Evolutionary conservation across 176 grass and related monocot genomes (phyloP).

Genomic region (Triticum aestivum): DNA sequence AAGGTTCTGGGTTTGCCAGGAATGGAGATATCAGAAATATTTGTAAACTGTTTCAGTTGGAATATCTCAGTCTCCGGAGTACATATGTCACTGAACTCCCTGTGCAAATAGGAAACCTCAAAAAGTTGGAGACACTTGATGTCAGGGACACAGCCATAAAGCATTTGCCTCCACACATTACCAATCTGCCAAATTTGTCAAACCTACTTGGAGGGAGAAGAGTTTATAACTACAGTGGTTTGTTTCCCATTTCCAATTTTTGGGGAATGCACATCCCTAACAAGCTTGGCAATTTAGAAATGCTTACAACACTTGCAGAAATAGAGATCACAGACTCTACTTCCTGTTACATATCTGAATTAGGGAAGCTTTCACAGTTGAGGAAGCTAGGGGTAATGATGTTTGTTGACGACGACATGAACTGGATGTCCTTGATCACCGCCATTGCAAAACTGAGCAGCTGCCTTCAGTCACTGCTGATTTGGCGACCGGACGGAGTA

Average conservation of each 20-base stretch:
- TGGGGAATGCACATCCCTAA: constrained; percentile 38
- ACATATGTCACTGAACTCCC: constrained; percentile 30
- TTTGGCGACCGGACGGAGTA: constrained; percentile 30
- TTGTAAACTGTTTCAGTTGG: constrained; percentile 36
- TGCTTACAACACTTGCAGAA: constrained; percentile 34
- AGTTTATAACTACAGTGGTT: constrained; percentile 23
- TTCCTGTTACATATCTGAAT: background rate
- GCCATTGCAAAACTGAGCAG: constrained; percentile 5
- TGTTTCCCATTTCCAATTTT: constrained; percentile 5
- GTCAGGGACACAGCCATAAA: constrained; percentile 30
- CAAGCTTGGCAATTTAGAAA: constrained; percentile 22
- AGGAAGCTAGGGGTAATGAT: constrained; percentile 45
- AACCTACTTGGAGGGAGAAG: constrained; percentile 42
- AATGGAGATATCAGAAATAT: constrained; percentile 14
- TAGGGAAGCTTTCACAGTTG: constrained; percentile 29
- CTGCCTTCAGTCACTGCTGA: constrained; percentile 11
- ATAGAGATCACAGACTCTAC: constrained; percentile 23
- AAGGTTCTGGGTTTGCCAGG: constrained; percentile 11
- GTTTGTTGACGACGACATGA: constrained; percentile 42
- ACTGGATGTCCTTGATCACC: constrained; percentile 29
- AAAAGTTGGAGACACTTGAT: constrained; percentile 34
- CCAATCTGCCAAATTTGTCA: constrained; percentile 10
- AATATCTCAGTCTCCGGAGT: constrained; percentile 39
- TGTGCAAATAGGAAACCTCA: constrained; percentile 12
- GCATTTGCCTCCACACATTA: constrained; percentile 33